Percentiles rank a stretch among this genome's conserved stretches.
Conservation (phyloP, 2,329 filamentous ascomycete species). For the Sporothrix luriei region DNA sequence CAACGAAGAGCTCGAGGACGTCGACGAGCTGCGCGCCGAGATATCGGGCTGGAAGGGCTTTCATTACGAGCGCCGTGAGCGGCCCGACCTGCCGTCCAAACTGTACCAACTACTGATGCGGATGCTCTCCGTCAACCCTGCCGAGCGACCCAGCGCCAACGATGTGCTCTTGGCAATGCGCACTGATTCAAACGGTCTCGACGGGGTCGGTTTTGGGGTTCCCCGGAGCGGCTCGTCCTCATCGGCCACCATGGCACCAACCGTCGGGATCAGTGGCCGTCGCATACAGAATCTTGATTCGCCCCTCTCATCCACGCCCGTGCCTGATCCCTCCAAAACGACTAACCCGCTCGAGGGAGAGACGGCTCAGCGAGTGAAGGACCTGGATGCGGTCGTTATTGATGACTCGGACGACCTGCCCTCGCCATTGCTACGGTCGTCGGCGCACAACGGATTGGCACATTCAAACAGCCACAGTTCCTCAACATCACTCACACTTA, state of each 20-base stretch:
- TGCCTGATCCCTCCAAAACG: constrained; percentile 45
- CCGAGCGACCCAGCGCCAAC: constrained; percentile 76
- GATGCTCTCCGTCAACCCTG: constrained; percentile 75
- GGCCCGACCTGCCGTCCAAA: constrained; percentile 81
- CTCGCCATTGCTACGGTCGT: constrained; percentile 37
- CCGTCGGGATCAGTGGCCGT: constrained; percentile 48
- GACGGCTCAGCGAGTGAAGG: constrained; percentile 39
- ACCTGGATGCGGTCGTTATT: constrained; percentile 36
- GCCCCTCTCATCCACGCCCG: constrained; percentile 54
- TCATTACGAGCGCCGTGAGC: constrained; percentile 70
- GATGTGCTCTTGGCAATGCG: constrained; percentile 82
- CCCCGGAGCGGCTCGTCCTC: constrained; percentile 4
- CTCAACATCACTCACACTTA: constrained; percentile 46
- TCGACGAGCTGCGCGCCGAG: constrained; percentile 80
- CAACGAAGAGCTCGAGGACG: constrained; percentile 88
- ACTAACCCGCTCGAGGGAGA: neutral
- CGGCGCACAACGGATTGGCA: constrained; percentile 42
- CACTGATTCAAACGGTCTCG: constrained; percentile 40
- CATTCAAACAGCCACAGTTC: constrained; percentile 32
- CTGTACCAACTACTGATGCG: constrained; percentile 83
- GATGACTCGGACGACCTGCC: constrained; percentile 38
- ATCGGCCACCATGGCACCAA: constrained; percentile 17
- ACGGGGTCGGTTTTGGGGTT: constrained; percentile 20
- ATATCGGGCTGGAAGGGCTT: constrained; percentile 89
- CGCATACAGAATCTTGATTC: constrained; percentile 61